Percentiles rank a stretch among this genome's conserved stretches.
Conservation (phyloP, 495 filamentous ascomycete species). For the Gamarada debralockiae region DNA sequence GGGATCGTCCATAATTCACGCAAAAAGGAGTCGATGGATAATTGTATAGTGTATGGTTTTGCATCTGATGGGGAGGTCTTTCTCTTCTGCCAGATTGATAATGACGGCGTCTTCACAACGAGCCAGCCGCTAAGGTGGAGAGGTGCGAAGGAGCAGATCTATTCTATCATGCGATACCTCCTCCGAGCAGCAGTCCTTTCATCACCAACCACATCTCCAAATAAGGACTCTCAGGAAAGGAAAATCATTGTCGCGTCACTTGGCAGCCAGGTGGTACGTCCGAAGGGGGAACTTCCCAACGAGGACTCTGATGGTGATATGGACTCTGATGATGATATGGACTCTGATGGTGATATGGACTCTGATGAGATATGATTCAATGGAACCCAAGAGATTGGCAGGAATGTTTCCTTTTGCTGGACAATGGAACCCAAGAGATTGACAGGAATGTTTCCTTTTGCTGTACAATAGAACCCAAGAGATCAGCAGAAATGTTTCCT, state of each 20-base stretch:
- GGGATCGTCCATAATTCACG: slow-evolving; percentile 7
- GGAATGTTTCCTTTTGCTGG: too few species aligned
- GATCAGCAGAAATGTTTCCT: too few species aligned
- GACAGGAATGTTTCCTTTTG: too few species aligned
- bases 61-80: slow-evolving; percentile 11
- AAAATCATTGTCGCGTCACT: not conserved
- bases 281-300: too few species aligned
- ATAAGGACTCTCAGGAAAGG: slow-evolving; percentile 10
- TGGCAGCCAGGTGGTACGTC: too few species aligned
- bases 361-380: too few species aligned
- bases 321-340: too few species aligned
- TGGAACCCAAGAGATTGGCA: too few species aligned
- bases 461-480: too few species aligned
- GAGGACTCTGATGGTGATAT: too few species aligned
- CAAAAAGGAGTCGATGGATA: slow-evolving; percentile 12
- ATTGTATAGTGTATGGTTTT: slow-evolving; percentile 9
- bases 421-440: too few species aligned
- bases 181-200: slow-evolving; percentile 10
- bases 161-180: slow-evolving; percentile 11
- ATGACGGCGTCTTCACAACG: slow-evolving; percentile 7
- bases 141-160: slow-evolving; percentile 2
- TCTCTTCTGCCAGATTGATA: slow-evolving; percentile 18
- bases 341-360: too few species aligned
- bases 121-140: slow-evolving; percentile 1
- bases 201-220: slow-evolving; percentile 12